phyloP scores from a whole-genome alignment of 768 basidiomycete genomes.

The Amylocystis lapponica region DNA sequence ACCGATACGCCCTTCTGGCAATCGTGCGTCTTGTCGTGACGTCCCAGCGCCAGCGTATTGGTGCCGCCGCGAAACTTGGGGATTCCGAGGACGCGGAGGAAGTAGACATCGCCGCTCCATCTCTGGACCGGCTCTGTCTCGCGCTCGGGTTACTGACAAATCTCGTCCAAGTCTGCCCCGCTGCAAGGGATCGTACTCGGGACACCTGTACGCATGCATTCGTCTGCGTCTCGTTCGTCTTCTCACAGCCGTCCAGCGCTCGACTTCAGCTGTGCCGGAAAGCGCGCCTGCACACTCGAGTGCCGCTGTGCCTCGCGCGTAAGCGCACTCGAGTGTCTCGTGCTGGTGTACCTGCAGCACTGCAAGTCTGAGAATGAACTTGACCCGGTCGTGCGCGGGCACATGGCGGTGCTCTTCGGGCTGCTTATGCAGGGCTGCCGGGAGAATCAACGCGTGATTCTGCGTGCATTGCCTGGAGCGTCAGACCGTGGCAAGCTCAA shows the following conservation, averaged over 20 bases:
- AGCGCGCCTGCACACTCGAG: constrained; percentile 40
- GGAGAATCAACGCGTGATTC: constrained; percentile 27
- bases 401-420: constrained; percentile 70
- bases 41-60: constrained; percentile 25
- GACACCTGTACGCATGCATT: constrained; percentile 42
- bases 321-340: constrained; percentile 47
- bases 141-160: constrained; percentile 73
- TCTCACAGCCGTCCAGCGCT: constrained; percentile 35
- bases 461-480: constrained; percentile 31
- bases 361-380: constrained; percentile 23
- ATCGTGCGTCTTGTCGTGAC: constrained; percentile 42
- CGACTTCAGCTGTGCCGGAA: constrained; percentile 44
- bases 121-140: constrained; percentile 70
- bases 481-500: constrained; percentile 25
- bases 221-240: constrained; percentile 1
- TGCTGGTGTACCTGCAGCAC: constrained; percentile 41
- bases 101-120: constrained; percentile 29
- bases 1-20: constrained; percentile 41
- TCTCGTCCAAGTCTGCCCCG: constrained; percentile 54
- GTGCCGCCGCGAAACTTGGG: constrained; percentile 12
- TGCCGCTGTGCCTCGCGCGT: constrained; percentile 48
- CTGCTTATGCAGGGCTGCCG: constrained; percentile 34
- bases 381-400: constrained; percentile 56
- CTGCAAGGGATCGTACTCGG: constrained; percentile 41
- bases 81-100: constrained; percentile 13